Evolutionary conservation across 2,329 filamentous ascomycete species (phyloP).

Genomic region (Didymella keratinophila): DNA sequence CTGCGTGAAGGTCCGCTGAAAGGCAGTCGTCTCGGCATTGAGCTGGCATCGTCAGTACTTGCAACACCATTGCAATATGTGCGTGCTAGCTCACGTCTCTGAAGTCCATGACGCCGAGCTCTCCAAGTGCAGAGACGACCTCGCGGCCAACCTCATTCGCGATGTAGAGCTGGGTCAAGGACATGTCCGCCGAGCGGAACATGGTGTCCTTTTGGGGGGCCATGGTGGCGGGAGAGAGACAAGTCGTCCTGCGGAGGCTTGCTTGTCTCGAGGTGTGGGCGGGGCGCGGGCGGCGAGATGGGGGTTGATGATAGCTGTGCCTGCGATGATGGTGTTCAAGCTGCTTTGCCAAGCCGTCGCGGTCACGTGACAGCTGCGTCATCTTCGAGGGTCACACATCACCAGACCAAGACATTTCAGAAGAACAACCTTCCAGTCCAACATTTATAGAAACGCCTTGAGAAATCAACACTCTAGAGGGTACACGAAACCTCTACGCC

Average conservation of each 20-base stretch:
- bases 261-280: slow-evolving; percentile 38
- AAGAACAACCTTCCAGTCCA: background rate
- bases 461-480: background rate
- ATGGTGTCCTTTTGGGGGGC: slow-evolving; percentile 80
- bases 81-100: slow-evolving; percentile 75
- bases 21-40: slow-evolving; percentile 90
- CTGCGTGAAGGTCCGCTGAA: slow-evolving; percentile 96
- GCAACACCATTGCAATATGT: background rate
- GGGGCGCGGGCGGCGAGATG: slow-evolving; percentile 34
- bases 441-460: background rate
- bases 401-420: background rate
- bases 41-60: slow-evolving; percentile 66
- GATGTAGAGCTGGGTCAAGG: slow-evolving; percentile 99
- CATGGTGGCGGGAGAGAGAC: slow-evolving; percentile 58
- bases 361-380: slow-evolving; percentile 14
- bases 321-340: slow-evolving; percentile 21
- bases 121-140: slow-evolving; percentile 93
- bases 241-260: slow-evolving; percentile 28
- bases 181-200: slow-evolving; percentile 99
- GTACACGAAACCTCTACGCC: background rate
- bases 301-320: slow-evolving; percentile 35
- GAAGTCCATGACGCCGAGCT: slow-evolving; percentile 96
- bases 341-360: slow-evolving; percentile 15
- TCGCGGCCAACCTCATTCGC: slow-evolving; percentile 98
- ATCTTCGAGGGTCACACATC: slow-evolving; percentile 11